Base-by-base conservation (phyloP, 1,284 basidiomycete genomes). In the Cutaneotrichosporon mucoides region DNA sequence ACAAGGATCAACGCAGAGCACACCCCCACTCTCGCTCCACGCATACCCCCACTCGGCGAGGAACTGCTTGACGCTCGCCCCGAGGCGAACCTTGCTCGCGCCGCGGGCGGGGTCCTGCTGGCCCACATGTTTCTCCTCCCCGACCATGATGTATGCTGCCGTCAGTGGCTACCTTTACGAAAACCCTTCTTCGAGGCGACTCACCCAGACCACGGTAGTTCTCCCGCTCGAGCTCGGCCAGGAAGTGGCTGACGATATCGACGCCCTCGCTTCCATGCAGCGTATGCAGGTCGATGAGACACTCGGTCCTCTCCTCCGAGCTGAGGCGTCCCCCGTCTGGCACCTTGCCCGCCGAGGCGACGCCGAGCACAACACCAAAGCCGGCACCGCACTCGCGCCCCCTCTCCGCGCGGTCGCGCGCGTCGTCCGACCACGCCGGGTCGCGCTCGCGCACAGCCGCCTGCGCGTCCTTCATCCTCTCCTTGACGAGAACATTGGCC, bases 41-140 rank as follows among this genome's bases (percentile, higher is more conserved):
- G 94, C 90, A 78, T 94, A 95, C 52, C 89, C 89, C 90, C 92
- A 97, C 56, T 88, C 85, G 68, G 90, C 88, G 50, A 97, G 79
- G 85, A 89, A 95, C 73, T 92, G 89, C 66, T 89, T 87, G 46
- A 97, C 86, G 13, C 89, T 89, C 2, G 87, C 84, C 4, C 87
- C 89, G 10, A 98, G 82, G 10, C 92, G 86, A 13, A 85, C 83
- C 62, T 90, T 87, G 37, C 89, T 89, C 2, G 90, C 85, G 41
- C 92, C 90, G 52, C 91, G 84, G 11, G 82, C 84, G 12, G 84
- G 80, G 71, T 93, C 90, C 71, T 93, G 90, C 36, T 86, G 88
- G 2, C 90, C 93, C 1, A 90, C 92, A 74, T 98, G 95, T 77
- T 92, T 94, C 75, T 94, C 92, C 76, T 96, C 92, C 9, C 96